Conservation (phyloP, 768 basidiomycete genomes). For the Mycena maculata region DNA sequence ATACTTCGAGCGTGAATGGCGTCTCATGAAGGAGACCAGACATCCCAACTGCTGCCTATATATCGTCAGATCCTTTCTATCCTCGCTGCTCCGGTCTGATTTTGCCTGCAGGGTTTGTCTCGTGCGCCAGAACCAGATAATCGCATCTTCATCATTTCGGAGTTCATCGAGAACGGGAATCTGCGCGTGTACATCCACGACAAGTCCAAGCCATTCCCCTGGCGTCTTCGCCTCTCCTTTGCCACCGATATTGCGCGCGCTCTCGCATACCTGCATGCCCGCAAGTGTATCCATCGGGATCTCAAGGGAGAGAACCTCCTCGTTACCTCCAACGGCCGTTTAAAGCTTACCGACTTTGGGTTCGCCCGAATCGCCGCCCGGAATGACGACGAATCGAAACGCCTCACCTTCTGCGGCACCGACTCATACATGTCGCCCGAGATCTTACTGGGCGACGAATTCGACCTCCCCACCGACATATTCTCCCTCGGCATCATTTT, state of each 20-base stretch:
- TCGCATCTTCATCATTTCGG: conserved; percentile 94
- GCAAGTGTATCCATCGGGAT: conserved; percentile 90
- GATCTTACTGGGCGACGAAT: conserved; percentile 90
- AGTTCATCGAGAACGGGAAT: conserved; percentile 94
- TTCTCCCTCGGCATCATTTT: conserved; percentile 95
- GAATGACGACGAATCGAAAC: conserved; percentile 89
- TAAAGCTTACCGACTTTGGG: conserved; percentile 99
- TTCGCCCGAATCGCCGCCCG: conserved; percentile 95
- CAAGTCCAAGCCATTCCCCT: conserved; percentile 85
- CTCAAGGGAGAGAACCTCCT: conserved; percentile 98
- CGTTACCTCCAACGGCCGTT: conserved; percentile 91
- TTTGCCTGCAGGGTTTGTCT: conserved; percentile 90
- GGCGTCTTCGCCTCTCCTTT: conserved; percentile 94
- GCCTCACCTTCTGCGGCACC: conserved; percentile 89
- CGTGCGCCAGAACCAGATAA: conserved; percentile 80
- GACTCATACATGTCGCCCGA: conserved; percentile 98
- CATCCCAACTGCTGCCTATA: conserved; percentile 27
- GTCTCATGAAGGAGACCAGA: conserved; percentile 82
- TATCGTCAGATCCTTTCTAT: conserved; percentile 36
- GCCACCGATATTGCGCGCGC: conserved; percentile 95
- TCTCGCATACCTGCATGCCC: conserved; percentile 96
- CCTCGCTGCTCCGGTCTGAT: conserved; percentile 94
- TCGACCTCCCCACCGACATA: conserved; percentile 93
- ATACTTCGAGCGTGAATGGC: conserved; percentile 99
- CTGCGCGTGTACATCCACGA: conserved; percentile 92